Percentiles rank a stretch among this genome's conserved stretches.
Evolutionary conservation across 345 rosid genomes (phyloP).

Genomic region (Syzygium aqueum): DNA sequence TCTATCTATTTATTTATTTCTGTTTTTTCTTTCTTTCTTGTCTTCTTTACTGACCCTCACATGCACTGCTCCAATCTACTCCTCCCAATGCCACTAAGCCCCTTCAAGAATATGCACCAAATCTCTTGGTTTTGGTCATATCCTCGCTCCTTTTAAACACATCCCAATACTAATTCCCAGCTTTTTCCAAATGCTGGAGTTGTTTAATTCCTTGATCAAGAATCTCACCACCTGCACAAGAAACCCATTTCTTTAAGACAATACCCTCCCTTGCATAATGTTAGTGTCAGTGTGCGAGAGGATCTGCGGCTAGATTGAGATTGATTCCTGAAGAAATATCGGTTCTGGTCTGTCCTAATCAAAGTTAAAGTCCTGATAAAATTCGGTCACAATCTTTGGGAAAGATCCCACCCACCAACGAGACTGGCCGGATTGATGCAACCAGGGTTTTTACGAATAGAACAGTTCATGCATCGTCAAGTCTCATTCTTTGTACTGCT

Average conservation of each 20-base stretch:
- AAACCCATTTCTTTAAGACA: not conserved
- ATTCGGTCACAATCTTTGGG: not conserved
- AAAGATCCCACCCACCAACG: not conserved
- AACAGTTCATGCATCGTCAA: not conserved
- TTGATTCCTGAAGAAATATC: constrained; percentile 7
- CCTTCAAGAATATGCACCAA: not conserved
- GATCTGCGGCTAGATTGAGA: constrained; percentile 4
- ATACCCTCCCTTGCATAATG: not conserved
- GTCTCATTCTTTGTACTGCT: not conserved
- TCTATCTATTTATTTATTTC: not conserved
- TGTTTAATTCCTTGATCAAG: not conserved
- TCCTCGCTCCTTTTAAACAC: not conserved
- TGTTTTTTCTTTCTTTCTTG: not conserved
- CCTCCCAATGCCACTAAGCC: not conserved
- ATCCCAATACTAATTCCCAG: not conserved
- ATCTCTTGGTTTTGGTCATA: not conserved
- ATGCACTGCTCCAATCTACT: constrained; percentile 7
- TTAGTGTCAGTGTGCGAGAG: not conserved
- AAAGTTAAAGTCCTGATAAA: not conserved
- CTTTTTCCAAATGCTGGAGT: not conserved
- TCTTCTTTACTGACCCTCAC: not conserved
- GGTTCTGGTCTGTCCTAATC: not conserved
- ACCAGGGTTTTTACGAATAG: not conserved
- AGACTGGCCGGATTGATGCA: not conserved
- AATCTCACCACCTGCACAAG: constrained; percentile 1